Base-by-base conservation (phyloP, 164 flowering plant genomes). In the Nelumbo lutea region DNA sequence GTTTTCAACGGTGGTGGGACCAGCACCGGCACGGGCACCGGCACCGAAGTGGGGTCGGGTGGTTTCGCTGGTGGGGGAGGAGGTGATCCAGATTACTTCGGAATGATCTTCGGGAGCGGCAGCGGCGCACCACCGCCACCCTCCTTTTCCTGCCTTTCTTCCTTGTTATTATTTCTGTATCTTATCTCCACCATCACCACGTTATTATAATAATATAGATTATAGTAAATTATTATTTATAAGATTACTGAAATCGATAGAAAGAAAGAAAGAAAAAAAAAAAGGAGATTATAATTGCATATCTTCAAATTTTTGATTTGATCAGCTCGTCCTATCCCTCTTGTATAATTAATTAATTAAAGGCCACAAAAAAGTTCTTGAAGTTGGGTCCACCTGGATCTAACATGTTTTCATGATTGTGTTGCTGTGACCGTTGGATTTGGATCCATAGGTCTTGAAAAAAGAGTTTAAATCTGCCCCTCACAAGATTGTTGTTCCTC, bases 61-160 rank as follows among this genome's bases (percentile, higher is more conserved):
- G 65, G 73, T 3, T 47, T 5, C 1, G 64, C 52, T 1, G 42
- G 57, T 1, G 65, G 59, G 3, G 65, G 65, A 1, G 65, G 76
- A 44, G 72, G 73, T 38, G 72, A 45, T 7, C 75, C 61, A n/a
- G 83, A 70, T 70, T 74, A 69, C 68, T 81, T 83, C 45, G 85
- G 82, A 15, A 87, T 83, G 88, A 71, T 82, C 55, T 85, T 82
- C 47, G 80, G 86, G 59, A 72, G 77, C 80, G 76, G 75, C 41
- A 80, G 69, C 1, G 52, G 76, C 40, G 11, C 7, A 50, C 39
- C 83, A 2, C 48, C 71, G 15, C 3, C 76, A 52, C 5, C 75
- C 7, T 5, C 42, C 40, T 10, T 75, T 5, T 2, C 48, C n/a
- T 15, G 59, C 9, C 48, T 72, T 50, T 13, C 53, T 50, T 50